Percentiles rank a stretch among this genome's conserved stretches.
Conservation (phyloP, 2,329 filamentous ascomycete genomes). For the Podosphaera xanthii region DNA sequence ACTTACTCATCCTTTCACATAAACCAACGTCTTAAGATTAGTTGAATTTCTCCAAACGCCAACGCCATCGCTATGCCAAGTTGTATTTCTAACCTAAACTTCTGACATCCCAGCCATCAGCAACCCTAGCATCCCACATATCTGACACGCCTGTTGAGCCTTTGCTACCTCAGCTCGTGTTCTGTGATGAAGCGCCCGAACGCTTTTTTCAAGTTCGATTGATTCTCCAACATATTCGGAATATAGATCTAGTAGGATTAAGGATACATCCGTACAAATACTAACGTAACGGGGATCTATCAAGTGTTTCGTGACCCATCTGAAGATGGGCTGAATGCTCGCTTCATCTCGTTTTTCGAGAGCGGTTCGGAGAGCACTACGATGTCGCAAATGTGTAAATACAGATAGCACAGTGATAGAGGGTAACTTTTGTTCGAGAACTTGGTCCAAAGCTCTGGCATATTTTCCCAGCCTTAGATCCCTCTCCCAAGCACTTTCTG, state of each 20-base stretch:
- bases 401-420: conserved; percentile 48
- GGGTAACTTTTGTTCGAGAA: conserved; percentile 36
- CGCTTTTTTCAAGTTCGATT: conserved; percentile 44
- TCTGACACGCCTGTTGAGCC: conserved; percentile 61
- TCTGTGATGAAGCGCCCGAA: conserved; percentile 43
- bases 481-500: conserved; percentile 55
- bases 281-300: conserved; percentile 60
- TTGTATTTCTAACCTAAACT: conserved; percentile 3
- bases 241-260: conserved; percentile 72
- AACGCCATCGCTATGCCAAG: conserved; percentile 23
- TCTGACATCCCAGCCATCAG: conserved; percentile 28
- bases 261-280: conserved; percentile 61
- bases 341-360: conserved; percentile 62
- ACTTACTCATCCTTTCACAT: not conserved
- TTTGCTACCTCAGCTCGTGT: conserved; percentile 62
- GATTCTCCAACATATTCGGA: conserved; percentile 55
- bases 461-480: conserved; percentile 63
- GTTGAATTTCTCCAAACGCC: conserved; percentile 11
- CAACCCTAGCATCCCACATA: conserved; percentile 73
- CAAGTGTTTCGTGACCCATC: conserved; percentile 64
- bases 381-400: conserved; percentile 65
- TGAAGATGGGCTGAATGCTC: conserved; percentile 58
- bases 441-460: conserved; percentile 53
- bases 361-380: conserved; percentile 61
- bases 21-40: not conserved